These are phyloP conservation scores for Phytophthora citricola DNA, from an alignment of 352 stramenopile species.

Conservation along the genomic window DNA sequence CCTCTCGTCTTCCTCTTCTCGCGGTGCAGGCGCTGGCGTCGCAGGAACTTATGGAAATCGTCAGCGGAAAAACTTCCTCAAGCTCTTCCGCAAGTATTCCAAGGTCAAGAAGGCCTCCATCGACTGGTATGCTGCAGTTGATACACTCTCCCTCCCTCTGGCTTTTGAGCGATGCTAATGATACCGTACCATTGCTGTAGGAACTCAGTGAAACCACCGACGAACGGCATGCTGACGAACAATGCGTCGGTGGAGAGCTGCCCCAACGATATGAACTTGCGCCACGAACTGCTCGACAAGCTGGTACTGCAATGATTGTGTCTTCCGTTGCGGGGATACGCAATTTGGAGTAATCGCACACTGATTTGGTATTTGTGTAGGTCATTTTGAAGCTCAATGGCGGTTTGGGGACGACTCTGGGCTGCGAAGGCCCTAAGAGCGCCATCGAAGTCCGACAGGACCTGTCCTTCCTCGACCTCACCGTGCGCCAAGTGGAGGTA, in stretches of 20 bases:
- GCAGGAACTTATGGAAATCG: constrained; percentile 80
- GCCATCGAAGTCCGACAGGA: constrained; percentile 94
- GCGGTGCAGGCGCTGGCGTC: constrained; percentile 66
- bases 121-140: constrained; percentile 69
- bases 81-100: constrained; percentile 90
- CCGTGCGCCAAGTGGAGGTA: constrained; percentile 97
- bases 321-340: not conserved
- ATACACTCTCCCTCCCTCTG: not conserved
- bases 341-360: constrained; percentile 19
- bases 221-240: constrained; percentile 73
- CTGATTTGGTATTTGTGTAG: constrained; percentile 44
- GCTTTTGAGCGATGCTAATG: not conserved
- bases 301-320: constrained; percentile 67
- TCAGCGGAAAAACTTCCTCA: constrained; percentile 89
- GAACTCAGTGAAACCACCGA: constrained; percentile 81
- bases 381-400: constrained; percentile 99
- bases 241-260: constrained; percentile 86
- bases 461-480: constrained; percentile 98
- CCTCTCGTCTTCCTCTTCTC: not conserved
- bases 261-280: constrained; percentile 92
- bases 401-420: constrained; percentile 98
- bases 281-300: constrained; percentile 95
- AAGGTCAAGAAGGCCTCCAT: constrained; percentile 86
- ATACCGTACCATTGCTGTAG: constrained; percentile 33
- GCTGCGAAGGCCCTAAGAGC: constrained; percentile 93